phyloP scores from a whole-genome alignment of 352 stramenopile species.

The Phytophthora citricola region DNA sequence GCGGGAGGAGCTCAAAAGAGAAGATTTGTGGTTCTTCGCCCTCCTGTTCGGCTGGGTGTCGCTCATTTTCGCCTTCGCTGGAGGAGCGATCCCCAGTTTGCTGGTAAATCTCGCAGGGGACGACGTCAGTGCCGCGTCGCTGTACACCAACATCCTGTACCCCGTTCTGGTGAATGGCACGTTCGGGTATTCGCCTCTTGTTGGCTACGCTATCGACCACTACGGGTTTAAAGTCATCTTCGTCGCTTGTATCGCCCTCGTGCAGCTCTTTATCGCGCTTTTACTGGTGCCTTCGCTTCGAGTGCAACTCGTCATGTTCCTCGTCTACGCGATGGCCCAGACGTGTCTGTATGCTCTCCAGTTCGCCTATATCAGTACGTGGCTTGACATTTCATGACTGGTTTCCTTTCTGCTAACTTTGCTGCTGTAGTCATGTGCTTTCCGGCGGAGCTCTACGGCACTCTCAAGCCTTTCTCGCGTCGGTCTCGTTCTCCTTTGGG shows the following conservation, averaged over 20 bases:
- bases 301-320: slow-evolving; percentile 69
- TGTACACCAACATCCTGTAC: slow-evolving; percentile 79
- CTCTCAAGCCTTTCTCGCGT: slow-evolving; percentile 82
- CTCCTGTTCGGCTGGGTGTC: slow-evolving; percentile 86
- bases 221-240: slow-evolving; percentile 86
- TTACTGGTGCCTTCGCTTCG: slow-evolving; percentile 66
- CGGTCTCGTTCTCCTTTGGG: slow-evolving; percentile 69
- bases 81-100: slow-evolving; percentile 77
- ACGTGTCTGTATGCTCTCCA: slow-evolving; percentile 82
- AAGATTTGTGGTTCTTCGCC: slow-evolving; percentile 81
- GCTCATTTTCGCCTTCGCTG: slow-evolving; percentile 81
- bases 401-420: too few species aligned
- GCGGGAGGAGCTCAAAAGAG: slow-evolving; percentile 52
- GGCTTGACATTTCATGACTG: not conserved
- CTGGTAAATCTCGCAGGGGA: slow-evolving; percentile 47
- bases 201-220: slow-evolving; percentile 80
- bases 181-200: slow-evolving; percentile 77
- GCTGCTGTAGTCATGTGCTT: slow-evolving; percentile 78
- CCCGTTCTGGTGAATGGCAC: slow-evolving; percentile 82
- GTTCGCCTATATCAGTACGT: slow-evolving; percentile 88
- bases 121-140: slow-evolving; percentile 34
- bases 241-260: slow-evolving; percentile 60
- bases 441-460: slow-evolving; percentile 76
- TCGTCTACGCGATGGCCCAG: slow-evolving; percentile 81
- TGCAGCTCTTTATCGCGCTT: slow-evolving; percentile 71